These are phyloP conservation scores for Physaria fendleri DNA, from an alignment of 345 rosid genomes.

Conservation along the genomic window DNA sequence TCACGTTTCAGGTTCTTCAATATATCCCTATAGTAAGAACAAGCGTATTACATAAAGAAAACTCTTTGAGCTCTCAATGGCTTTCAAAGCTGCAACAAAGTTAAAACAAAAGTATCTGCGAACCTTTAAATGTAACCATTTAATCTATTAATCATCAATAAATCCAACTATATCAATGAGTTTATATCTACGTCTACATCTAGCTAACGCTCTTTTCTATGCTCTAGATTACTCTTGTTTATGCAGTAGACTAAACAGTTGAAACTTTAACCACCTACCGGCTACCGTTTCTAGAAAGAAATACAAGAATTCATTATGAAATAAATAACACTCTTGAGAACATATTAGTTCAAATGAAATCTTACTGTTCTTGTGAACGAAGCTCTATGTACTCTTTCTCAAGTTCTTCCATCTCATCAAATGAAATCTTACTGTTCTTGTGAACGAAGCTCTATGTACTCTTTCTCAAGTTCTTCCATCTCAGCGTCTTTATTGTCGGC, in stretches of 20 bases:
- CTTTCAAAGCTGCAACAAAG: neutral
- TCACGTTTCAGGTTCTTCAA: constrained; percentile 64
- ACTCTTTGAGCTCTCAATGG: neutral
- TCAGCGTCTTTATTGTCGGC: constrained; percentile 38
- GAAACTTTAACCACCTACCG: neutral
- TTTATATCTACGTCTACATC: neutral
- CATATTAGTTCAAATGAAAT: neutral
- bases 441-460: constrained; percentile 53
- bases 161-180: neutral
- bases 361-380: constrained; percentile 68
- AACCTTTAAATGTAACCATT: neutral
- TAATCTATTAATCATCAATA: neutral
- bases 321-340: neutral
- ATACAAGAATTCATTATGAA: neutral
- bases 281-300: neutral
- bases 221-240: neutral
- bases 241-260: neutral
- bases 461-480: constrained; percentile 86
- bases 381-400: constrained; percentile 66
- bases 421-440: constrained; percentile 58
- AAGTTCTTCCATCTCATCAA: too few relatives aligned
- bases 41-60: neutral
- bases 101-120: neutral
- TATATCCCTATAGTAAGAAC: constrained; percentile 41
- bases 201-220: neutral